Evolutionary conservation across 306 rosid genomes (phyloP), one percentile per base, ranked within the genome.

Genomic region (Pyrus bretschneideri): DNA sequence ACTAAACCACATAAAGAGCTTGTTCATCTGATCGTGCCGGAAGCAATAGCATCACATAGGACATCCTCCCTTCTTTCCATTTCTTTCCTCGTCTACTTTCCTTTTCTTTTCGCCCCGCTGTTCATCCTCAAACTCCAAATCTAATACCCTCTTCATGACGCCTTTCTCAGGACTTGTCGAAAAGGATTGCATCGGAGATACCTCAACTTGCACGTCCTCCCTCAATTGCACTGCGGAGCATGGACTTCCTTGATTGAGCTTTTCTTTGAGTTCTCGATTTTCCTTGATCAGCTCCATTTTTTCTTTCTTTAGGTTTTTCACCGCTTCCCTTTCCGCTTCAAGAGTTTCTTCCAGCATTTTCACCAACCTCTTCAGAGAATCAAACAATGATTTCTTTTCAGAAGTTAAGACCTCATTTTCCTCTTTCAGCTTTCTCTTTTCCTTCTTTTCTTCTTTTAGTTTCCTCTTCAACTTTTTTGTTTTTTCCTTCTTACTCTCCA

Each of bases 361-460:
- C 71, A 67, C 33, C 31, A 42, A 18, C 19, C 9, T 67, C 44
- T 45, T 42, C n/a, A 42, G 30, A n/a, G 55, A 40, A 15, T 38
- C 71, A 8, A 67, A 10, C 54, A 67, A 67, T 67, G 55, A 42
- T 40, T 46, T 42, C 71, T 67, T 67, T 52, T 42, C 13, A 11
- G 33, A 30, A 67, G 11, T 40, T 13, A 67, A 42, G 31, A 42
- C 42, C 17, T 67, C 71, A 67, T 40, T 67, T 9, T 67, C 71
- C 54, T 67, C 52, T 67, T 67, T 25, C 30, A 67, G 19, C 52
- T 38, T 67, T 66, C 70, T 66, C 49, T 40, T 67, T 14, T n/a
- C 71, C 71, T 67, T 67, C n/a, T 67, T 40, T 67, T 42, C 71
- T 67, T 67, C 55, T 22, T 67, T 67, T 12, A 67, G 31, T 42